phyloP scores from a whole-genome alignment of 495 filamentous ascomycete species.

The Tuber magnatum region DNA sequence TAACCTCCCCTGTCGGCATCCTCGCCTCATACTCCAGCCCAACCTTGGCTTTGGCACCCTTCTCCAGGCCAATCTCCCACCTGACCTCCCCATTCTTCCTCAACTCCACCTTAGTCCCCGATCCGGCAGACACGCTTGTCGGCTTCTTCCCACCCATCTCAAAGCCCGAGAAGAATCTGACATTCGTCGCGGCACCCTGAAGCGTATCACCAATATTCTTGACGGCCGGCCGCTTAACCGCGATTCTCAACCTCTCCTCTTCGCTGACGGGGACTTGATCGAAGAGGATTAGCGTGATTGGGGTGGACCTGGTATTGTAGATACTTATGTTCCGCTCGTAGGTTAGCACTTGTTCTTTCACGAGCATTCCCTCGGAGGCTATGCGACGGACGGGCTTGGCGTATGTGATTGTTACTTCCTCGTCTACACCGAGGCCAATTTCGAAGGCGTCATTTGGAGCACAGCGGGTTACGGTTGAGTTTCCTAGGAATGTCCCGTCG shows the following conservation, averaged over 20 bases:
- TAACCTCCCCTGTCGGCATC: conserved; percentile 46
- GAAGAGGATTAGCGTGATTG: conserved; percentile 52
- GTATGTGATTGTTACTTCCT: conserved; percentile 55
- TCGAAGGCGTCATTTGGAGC: conserved; percentile 53
- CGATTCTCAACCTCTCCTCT: conserved; percentile 55
- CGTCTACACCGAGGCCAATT: conserved; percentile 60
- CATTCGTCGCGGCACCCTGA: conserved; percentile 40
- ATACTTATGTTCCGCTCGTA: conserved; percentile 55
- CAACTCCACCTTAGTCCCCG: conserved; percentile 37
- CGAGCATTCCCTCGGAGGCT: conserved; percentile 19
- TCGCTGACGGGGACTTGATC: conserved; percentile 64
- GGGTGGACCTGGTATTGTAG: conserved; percentile 49
- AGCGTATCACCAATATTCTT: conserved; percentile 45
- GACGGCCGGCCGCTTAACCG: conserved; percentile 52
- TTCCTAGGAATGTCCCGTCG: conserved; percentile 62
- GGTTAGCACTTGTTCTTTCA: conserved; percentile 54
- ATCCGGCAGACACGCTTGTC: neutral
- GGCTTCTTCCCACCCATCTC: conserved; percentile 6
- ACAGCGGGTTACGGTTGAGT: conserved; percentile 52
- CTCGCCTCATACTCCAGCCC: conserved; percentile 58
- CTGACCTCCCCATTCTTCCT: conserved; percentile 56
- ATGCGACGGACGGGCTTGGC: conserved; percentile 49
- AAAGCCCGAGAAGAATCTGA: conserved; percentile 20
- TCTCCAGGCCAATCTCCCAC: conserved; percentile 56
- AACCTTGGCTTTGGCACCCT: conserved; percentile 52